These are phyloP conservation scores for Eucalyptus paniculata DNA, from an alignment of 345 rosid species.

Conservation along the genomic window DNA sequence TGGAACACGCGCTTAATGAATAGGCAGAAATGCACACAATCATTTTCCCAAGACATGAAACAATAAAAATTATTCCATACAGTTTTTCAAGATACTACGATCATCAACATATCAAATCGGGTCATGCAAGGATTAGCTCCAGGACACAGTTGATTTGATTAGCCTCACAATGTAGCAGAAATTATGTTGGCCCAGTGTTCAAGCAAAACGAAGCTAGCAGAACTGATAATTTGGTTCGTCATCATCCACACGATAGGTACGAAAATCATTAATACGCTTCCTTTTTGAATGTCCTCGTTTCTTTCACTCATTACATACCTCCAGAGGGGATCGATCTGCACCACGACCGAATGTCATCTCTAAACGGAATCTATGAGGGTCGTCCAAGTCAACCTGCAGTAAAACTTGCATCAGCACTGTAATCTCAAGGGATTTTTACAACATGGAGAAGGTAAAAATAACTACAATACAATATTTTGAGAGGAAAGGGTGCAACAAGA, in stretches of 20 bases:
- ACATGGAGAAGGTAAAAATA: neutral
- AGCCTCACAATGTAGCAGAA: neutral
- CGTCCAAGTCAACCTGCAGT: conserved; percentile 68
- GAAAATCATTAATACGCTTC: neutral
- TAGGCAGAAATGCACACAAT: neutral
- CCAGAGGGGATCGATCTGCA: conserved; percentile 89
- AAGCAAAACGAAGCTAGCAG: neutral
- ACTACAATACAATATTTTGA: neutral
- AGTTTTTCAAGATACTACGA: neutral
- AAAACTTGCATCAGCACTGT: neutral
- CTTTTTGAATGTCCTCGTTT: neutral
- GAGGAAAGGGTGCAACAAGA: neutral
- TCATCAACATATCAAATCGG: neutral
- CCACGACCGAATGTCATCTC: conserved; percentile 97
- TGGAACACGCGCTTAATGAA: neutral
- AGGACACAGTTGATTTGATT: neutral
- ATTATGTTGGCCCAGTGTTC: neutral
- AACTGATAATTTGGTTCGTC: neutral
- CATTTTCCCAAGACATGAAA: neutral
- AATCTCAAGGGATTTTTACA: neutral
- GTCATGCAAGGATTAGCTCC: neutral
- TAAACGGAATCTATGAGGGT: conserved; percentile 73
- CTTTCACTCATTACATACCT: conserved; percentile 33
- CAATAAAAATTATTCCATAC: neutral
- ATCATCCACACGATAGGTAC: neutral